A percentile compares a stretch with the other conserved stretches of the same genome.
phyloP scores from a whole-genome alignment of 2,329 filamentous ascomycete species.

The Teratosphaeria destructans region DNA sequence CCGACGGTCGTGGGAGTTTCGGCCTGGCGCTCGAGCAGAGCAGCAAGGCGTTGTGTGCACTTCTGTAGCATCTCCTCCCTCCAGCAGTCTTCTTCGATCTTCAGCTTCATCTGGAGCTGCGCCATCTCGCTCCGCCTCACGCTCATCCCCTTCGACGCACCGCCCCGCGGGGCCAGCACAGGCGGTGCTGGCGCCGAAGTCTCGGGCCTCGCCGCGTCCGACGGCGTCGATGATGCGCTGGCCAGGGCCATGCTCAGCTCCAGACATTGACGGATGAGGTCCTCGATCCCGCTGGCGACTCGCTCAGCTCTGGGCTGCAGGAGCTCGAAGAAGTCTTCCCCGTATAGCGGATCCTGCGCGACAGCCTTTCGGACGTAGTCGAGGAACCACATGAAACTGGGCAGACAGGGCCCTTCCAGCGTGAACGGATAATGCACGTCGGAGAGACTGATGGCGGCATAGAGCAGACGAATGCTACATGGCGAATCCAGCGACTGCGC shows the following conservation, averaged over 20 bases:
- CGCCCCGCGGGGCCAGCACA: conserved; percentile 16
- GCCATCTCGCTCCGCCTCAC: conserved; percentile 35
- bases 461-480: conserved; percentile 36
- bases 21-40: conserved; percentile 9
- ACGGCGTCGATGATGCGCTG: conserved; percentile 16
- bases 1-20: not conserved
- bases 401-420: conserved; percentile 24
- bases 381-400: conserved; percentile 31
- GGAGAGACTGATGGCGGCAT: conserved; percentile 39
- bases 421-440: conserved; percentile 28
- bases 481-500: conserved; percentile 36
- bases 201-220: conserved; percentile 13
- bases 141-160: conserved; percentile 20
- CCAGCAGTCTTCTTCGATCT: conserved; percentile 34
- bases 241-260: conserved; percentile 27
- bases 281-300: conserved; percentile 34
- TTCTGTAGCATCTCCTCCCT: conserved; percentile 33
- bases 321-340: conserved; percentile 32
- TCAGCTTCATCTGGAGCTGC: conserved; percentile 34
- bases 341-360: conserved; percentile 34
- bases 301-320: conserved; percentile 33
- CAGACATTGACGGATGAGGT: conserved; percentile 37
- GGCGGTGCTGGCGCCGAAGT: conserved; percentile 10
- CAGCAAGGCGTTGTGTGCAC: conserved; percentile 21
- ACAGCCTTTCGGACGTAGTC: conserved; percentile 32